Conservation (phyloP, 331 rosid species). For the Stylosanthes scabra region DNA sequence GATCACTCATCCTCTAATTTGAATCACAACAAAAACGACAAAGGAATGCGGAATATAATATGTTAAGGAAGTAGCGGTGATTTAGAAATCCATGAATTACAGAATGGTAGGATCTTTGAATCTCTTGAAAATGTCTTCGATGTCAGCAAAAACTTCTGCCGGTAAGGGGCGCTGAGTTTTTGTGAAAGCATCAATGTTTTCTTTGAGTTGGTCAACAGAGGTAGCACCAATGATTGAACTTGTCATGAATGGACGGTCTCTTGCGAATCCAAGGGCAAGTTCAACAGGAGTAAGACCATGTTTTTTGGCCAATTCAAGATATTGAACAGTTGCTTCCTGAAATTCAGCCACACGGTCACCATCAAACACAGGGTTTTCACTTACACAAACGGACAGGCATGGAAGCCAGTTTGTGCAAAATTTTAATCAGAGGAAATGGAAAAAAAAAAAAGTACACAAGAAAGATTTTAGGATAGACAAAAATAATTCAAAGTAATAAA, state of each 20-base stretch:
- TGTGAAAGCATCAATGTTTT: constrained; percentile 74
- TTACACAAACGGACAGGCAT: no score
- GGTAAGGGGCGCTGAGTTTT: constrained; percentile 75
- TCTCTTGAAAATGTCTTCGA: constrained; percentile 72
- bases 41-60: neutral
- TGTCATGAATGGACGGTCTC: constrained; percentile 90
- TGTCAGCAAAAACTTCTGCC: constrained; percentile 60
- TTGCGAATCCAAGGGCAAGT: constrained; percentile 85
- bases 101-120: constrained; percentile 75
- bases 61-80: neutral
- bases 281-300: constrained; percentile 72
- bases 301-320: constrained; percentile 72
- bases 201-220: constrained; percentile 79
- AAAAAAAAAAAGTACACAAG: no score
- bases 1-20: neutral
- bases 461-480: no score
- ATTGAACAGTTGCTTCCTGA: constrained; percentile 78
- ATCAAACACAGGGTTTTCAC: neutral
- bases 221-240: constrained; percentile 93
- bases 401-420: no score
- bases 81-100: constrained; percentile 28
- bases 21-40: constrained; percentile 17
- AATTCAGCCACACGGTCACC: constrained; percentile 29
- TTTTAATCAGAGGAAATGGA: no score
- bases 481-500: no score